Conservation (phyloP, 805 yeast genomes). For the Wickerhamomyces ciferrii region DNA sequence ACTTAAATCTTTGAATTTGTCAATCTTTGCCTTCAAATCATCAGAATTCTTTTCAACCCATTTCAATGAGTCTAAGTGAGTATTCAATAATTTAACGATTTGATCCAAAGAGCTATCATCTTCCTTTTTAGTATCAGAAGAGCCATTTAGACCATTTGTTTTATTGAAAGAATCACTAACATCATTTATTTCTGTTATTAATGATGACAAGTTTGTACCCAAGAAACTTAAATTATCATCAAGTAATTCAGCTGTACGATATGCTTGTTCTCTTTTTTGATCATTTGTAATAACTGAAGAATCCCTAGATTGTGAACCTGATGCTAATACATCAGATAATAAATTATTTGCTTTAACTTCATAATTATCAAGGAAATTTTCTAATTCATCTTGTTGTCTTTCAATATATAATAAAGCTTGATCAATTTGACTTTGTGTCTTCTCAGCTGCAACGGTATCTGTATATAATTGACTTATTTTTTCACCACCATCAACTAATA, state of each 20-base stretch:
- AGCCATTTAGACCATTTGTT: slow-evolving; percentile 36
- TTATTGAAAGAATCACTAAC: slow-evolving; percentile 78
- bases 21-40: slow-evolving; percentile 61
- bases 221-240: slow-evolving; percentile 76
- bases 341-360: slow-evolving; percentile 43
- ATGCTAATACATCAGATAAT: slow-evolving; percentile 29
- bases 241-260: slow-evolving; percentile 77
- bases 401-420: slow-evolving; percentile 82
- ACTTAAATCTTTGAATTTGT: slow-evolving; percentile 20
- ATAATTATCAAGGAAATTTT: slow-evolving; percentile 71
- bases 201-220: slow-evolving; percentile 68
- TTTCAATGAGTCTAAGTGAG: slow-evolving; percentile 84
- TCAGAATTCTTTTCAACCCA: slow-evolving; percentile 78
- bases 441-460: slow-evolving; percentile 79
- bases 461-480: slow-evolving; percentile 73
- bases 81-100: slow-evolving; percentile 75
- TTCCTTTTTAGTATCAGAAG: slow-evolving; percentile 27
- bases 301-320: slow-evolving; percentile 22
- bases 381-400: slow-evolving; percentile 90
- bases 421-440: slow-evolving; percentile 78
- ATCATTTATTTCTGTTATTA: slow-evolving; percentile 77
- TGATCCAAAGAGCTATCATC: slow-evolving; percentile 52
- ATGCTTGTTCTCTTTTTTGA: slow-evolving; percentile 85
- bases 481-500: slow-evolving; percentile 79
- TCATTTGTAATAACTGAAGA: slow-evolving; percentile 52